Base-by-base conservation (phyloP, 2,329 filamentous ascomycete species). In the Huntiella bhutanensis region DNA sequence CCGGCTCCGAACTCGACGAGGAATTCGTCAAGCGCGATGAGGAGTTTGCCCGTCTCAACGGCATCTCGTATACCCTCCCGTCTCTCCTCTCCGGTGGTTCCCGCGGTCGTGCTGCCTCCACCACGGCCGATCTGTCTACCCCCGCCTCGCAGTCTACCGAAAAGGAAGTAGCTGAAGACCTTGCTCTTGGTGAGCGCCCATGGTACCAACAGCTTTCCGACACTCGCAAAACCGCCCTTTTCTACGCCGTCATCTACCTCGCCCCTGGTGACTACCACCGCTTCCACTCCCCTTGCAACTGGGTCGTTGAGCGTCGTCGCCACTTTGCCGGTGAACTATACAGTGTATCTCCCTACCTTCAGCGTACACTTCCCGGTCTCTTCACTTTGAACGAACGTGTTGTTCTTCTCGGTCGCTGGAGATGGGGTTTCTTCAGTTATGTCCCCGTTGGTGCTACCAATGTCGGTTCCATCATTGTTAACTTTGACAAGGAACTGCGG, bases 251-350 rank as follows among this genome's bases (percentile, higher is more conserved):
- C 52, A 77, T 98, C 57, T 98, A 98, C 64, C 76, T 50, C 38
- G 91, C 92, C 0, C 91, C 91, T 0, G 91, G 91, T 43, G 92
- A 98, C 65, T 98, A 98, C 65, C 91, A 98, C 65, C 83, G 88
- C 53, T 98, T 96, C 68, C 92, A 98, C 66, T 93, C 84, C 1
- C 91, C 91, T 0, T 80, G 85, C 2, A 82, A 84, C 54, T 98
- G 91, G 91, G 86, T 98, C 12, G 91, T 91, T 33, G 83, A 95
- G 62, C 79, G 79, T 53, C 78, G 92, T 38, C 82, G 91, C n/a
- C 91, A 98, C 65, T 98, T 98, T 59, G 87, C 91, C 0, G 91
- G 91, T 49, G 92, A 98, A 62, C 71, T 98, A 6, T 98, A 83
- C 68, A 88, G 81, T 46, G 91, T 98, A 4, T 93, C 85, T 0